Evolutionary conservation across 768 basidiomycete genomes (phyloP).

Genomic region (Boletus tomentosulus): DNA sequence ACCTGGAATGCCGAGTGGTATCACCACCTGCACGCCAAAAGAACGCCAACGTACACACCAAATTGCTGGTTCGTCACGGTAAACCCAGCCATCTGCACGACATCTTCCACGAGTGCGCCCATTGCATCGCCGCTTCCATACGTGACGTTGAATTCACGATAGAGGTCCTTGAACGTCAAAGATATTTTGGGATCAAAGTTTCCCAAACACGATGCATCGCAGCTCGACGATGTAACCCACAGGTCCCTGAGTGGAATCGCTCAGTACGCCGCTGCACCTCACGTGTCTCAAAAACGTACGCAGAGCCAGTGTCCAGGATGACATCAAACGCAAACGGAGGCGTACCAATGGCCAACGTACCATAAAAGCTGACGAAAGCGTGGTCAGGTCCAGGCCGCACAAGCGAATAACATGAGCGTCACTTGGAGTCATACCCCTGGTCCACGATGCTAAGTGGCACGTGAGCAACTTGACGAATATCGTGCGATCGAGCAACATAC

Average conservation of each 20-base stretch:
- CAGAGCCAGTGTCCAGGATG: conserved; percentile 50
- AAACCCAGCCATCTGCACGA: conserved; percentile 71
- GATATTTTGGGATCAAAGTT: conserved; percentile 34
- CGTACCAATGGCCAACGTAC: conserved; percentile 39
- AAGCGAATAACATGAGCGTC: not conserved
- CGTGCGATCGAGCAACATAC: conserved; percentile 27
- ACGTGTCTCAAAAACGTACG: conserved; percentile 17
- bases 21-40: not conserved
- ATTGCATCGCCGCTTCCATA: conserved; percentile 46
- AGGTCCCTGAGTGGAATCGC: conserved; percentile 39
- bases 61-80: conserved; percentile 52
- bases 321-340: conserved; percentile 44
- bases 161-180: conserved; percentile 33
- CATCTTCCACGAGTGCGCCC: conserved; percentile 52
- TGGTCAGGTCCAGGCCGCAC: not conserved
- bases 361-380: conserved; percentile 27
- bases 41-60: conserved; percentile 33
- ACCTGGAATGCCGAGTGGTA: conserved; percentile 33
- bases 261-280: not conserved
- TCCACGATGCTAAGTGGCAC: too few species aligned
- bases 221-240: conserved; percentile 42
- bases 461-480: conserved; percentile 7
- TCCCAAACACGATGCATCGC: conserved; percentile 27
- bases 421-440: conserved; percentile 63
- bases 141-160: conserved; percentile 34